Percentiles rank a stretch among this genome's conserved stretches.
Conservation (phyloP, 441 rosid species). For the Populus tomentosa region DNA sequence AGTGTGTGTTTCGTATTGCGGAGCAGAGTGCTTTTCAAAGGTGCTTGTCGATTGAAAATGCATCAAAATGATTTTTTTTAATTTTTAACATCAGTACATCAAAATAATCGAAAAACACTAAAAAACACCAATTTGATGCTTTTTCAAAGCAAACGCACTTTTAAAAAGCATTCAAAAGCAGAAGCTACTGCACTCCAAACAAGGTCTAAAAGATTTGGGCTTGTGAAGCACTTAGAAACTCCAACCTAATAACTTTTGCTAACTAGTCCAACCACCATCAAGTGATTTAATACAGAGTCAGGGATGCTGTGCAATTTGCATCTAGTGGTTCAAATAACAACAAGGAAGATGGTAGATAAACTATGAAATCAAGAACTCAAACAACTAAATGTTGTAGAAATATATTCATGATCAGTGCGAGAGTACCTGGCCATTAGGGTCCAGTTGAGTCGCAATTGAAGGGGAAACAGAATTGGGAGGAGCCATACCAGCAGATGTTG, state of each 20-base stretch:
- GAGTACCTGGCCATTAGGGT: constrained; percentile 51
- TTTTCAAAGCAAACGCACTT: not conserved
- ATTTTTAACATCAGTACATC: no score
- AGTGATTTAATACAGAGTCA: not conserved
- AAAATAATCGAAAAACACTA: no score
- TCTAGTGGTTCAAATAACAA: not conserved
- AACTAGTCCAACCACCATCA: not conserved
- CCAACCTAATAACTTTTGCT: not conserved
- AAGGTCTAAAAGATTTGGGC: not conserved
- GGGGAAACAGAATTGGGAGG: constrained; percentile 48
- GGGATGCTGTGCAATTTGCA: not conserved
- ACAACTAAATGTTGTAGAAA: constrained; percentile 3
- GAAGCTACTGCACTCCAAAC: not conserved
- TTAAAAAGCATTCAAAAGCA: no score
- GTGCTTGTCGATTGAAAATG: not conserved
- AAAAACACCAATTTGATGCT: not conserved
- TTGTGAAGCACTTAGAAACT: not conserved
- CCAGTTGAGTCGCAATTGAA: constrained; percentile 40
- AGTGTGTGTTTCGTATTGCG: no score
- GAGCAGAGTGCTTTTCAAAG: not conserved
- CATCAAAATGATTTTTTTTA: no score
- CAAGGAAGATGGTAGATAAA: not conserved
- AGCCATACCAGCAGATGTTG: constrained; percentile 31
- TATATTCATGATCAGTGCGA: constrained; percentile 4
- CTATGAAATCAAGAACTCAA: not conserved